These are phyloP conservation scores for Cercospora sp. DNA, from an alignment of 2,329 filamentous ascomycete genomes.

Conservation along the genomic window DNA sequence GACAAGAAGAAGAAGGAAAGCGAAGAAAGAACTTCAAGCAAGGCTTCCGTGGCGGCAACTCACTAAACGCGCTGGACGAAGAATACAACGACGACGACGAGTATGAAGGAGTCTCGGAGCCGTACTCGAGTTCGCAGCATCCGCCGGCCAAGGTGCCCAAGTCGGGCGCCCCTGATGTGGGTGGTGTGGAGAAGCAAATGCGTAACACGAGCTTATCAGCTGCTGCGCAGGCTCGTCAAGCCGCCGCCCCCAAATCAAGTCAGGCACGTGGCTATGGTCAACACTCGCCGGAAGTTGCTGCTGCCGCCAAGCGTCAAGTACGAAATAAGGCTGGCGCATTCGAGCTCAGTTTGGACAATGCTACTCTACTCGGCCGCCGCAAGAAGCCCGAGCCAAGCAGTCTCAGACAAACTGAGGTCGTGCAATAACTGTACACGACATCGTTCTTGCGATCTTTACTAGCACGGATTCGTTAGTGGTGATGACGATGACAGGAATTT, in stretches of 20 bases:
- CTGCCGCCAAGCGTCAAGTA: conserved; percentile 79
- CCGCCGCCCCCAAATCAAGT: conserved; percentile 50
- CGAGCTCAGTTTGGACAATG: conserved; percentile 87
- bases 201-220: conserved; percentile 74
- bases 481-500: background rate
- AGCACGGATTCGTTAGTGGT: background rate
- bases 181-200: conserved; percentile 82
- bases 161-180: conserved; percentile 57
- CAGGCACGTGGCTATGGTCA: conserved; percentile 77
- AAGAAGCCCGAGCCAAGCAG: conserved; percentile 52
- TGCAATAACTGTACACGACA: conserved; percentile 18
- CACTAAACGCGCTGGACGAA: conserved; percentile 65
- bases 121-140: conserved; percentile 51
- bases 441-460: background rate
- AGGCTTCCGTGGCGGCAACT: conserved; percentile 62
- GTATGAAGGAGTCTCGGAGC: conserved; percentile 58
- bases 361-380: conserved; percentile 78
- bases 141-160: conserved; percentile 68
- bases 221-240: conserved; percentile 62
- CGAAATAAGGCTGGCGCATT: conserved; percentile 74
- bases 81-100: conserved; percentile 66
- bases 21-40: conserved; percentile 79
- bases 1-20: conserved; percentile 94
- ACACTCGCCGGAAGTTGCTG: conserved; percentile 79
- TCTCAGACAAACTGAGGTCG: conserved; percentile 44